Evolutionary conservation across 345 rosid species (phyloP), one percentile per base, ranked within the genome.

Genomic region (Bruguiera sexangula): DNA sequence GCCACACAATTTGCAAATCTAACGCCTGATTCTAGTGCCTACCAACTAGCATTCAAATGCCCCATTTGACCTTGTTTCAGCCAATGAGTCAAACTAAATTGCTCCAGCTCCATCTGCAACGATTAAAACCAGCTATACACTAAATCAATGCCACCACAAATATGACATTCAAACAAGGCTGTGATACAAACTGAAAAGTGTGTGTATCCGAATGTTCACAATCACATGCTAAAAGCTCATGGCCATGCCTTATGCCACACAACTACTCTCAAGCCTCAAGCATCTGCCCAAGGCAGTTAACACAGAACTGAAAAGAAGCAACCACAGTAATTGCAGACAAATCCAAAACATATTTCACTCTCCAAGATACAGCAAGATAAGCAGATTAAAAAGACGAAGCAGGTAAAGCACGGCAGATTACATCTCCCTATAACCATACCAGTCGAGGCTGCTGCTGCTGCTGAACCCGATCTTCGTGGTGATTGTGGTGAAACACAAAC

Each of bases 401-500:
- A 5, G 5, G 11, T 27, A 8, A 56, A 68, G 58, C 15, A 56
- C 19, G 39, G 19, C 11, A 68, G 46, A 30, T 37, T 7, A 46
- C 16, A 21, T 46, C 19, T 43, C 27, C 21, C 48, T 26, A 36
- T 3, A 70, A 5, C 11, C 55, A 43, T 30, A 75, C 73, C 73
- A 19, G 27, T 22, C 63, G 6, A 10, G 69, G 61, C 53, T 32
- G 73, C 39, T 43, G 50, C 50, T 43, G 50, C 50, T 15, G 50
- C 50, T 46, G 36, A 26, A 78, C 71, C 66, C 69, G 92, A 87
- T 87, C 89, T 73, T 87, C 90, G 66, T 84, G 83, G n/a, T 88
- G 96, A 84, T 82, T 81, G 73, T 95, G 97, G 32, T 92, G 97
- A 78, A 88, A 85, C 64, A 87, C 79, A 69, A 95, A 92, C 77